Percentiles rank a stretch among this genome's conserved stretches.
Evolutionary conservation across 2,329 filamentous ascomycete species (phyloP).

Genomic region (Aspergillus sclerotialis): DNA sequence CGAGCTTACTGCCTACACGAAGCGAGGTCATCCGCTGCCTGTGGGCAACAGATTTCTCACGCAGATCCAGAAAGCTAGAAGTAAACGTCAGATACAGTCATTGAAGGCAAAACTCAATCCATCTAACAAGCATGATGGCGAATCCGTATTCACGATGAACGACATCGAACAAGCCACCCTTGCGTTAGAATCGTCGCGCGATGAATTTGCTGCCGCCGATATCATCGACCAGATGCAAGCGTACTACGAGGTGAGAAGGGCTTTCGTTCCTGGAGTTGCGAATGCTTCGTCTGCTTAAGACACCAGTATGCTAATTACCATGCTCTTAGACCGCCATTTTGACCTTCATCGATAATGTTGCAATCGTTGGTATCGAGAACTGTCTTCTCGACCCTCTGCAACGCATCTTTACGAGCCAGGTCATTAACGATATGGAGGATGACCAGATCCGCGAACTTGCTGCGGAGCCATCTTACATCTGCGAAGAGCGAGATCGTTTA

Average conservation of each 20-base stretch:
- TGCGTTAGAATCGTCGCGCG: conserved; percentile 3
- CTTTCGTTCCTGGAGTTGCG: not conserved
- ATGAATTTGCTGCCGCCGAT: conserved; percentile 32
- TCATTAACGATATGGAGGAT: conserved; percentile 30
- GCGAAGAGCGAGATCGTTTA: conserved; percentile 10
- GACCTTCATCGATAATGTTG: conserved; percentile 44
- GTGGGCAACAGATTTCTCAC: conserved; percentile 9
- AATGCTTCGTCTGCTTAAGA: not conserved
- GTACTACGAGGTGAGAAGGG: conserved; percentile 16
- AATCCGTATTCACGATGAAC: not conserved
- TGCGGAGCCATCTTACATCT: conserved; percentile 9
- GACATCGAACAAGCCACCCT: conserved; percentile 1
- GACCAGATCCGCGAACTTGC: conserved; percentile 33
- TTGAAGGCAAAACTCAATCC: conserved; percentile 3
- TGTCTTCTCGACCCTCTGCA: conserved; percentile 40
- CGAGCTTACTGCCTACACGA: conserved; percentile 15
- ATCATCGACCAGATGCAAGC: conserved; percentile 40
- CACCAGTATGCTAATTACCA: not conserved
- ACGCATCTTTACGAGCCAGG: conserved; percentile 34
- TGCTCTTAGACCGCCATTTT: conserved; percentile 24
- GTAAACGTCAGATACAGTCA: conserved; percentile 3
- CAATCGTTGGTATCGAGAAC: conserved; percentile 44
- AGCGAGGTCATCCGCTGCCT: conserved; percentile 18
- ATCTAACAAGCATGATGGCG: not conserved
- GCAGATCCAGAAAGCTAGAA: conserved; percentile 5